Evolutionary conservation across 768 basidiomycete species (phyloP), one percentile per base, ranked within the genome.

Genomic region (Mrakia frigida): DNA sequence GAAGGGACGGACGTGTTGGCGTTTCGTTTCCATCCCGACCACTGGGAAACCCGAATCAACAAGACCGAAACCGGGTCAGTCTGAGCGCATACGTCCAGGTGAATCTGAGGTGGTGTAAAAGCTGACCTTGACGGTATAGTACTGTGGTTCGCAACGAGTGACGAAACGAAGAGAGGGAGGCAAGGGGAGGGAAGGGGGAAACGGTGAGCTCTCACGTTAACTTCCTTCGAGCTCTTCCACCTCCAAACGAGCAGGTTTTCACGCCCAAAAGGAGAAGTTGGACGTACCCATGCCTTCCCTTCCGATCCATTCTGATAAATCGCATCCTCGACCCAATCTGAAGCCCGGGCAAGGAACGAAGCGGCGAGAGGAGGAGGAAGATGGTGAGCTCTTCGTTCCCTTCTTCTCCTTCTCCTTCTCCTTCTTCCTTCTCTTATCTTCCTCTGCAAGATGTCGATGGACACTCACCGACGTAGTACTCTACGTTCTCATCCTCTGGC

Each of bases 1-100:
- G 31, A 33, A 60, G 59, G 61, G 31, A 63, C 61, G 31, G 61
- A 63, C 61, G 61, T 33, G 61, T 63, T 63, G 28, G 61, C 61
- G 33, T 31, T 63, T 37, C 61, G 31, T 31, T 63, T 31, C 31
- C 35, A 63, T 35, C 61, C 61, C 0, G 61, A 63, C 61, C 61
- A 63, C 61, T 63, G 61, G 59, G n/a, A n/a, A n/a, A n/a, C n/a
- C n/a, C n/a, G n/a, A 33, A 11, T 21, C 31, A 10, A 60, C n/a
- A 31, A 37, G 61, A 63, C 28, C 18, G 31, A 16, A 28, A 28
- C 11, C 3, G 33, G 28, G 35, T 33, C 33, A 63, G 61, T 2
- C 3, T 10, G 16, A 18, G 46, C 18, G 16, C 18, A 50, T 50
- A 21, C 6, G 6, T 50, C 16, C 13, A 21, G 11, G 5, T 33